phyloP scores from a whole-genome alignment of 2,329 filamentous ascomycete genomes.

The Trichoderma simmonsii region DNA sequence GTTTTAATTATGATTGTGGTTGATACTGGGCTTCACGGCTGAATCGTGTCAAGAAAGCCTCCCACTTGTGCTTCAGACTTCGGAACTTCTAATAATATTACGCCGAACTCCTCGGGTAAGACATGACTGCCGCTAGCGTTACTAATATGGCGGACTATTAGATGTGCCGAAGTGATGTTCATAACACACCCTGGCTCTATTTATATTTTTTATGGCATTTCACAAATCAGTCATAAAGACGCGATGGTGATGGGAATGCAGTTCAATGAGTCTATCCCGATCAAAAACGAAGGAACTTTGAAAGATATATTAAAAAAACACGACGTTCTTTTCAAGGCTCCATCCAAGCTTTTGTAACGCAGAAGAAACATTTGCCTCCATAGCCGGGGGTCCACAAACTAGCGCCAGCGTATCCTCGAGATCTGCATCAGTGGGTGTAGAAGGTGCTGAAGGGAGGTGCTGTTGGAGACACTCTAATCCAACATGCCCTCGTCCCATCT shows the following conservation, averaged over 20 bases:
- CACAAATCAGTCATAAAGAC: neutral
- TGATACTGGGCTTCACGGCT: neutral
- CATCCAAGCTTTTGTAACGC: neutral
- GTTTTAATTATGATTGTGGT: neutral
- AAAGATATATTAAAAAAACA: neutral
- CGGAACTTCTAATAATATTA: neutral
- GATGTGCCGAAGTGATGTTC: neutral
- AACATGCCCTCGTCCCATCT: neutral
- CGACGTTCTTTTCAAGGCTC: neutral
- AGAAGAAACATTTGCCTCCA: neutral
- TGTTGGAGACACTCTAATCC: neutral
- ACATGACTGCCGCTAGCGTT: neutral
- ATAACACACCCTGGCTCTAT: neutral
- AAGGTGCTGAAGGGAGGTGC: neutral
- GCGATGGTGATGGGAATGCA: neutral
- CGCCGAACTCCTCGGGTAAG: neutral
- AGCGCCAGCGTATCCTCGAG: neutral
- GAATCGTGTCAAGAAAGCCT: neutral
- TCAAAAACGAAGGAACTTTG: neutral
- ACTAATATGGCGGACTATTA: neutral
- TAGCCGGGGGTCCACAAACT: neutral
- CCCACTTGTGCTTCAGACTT: neutral
- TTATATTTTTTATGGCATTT: neutral
- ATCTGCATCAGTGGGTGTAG: neutral
- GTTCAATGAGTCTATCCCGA: neutral